Evolutionary conservation across 352 stramenopile genomes (phyloP), one percentile per base, ranked within the genome.

Genomic region (Saprolegnia diclina): DNA sequence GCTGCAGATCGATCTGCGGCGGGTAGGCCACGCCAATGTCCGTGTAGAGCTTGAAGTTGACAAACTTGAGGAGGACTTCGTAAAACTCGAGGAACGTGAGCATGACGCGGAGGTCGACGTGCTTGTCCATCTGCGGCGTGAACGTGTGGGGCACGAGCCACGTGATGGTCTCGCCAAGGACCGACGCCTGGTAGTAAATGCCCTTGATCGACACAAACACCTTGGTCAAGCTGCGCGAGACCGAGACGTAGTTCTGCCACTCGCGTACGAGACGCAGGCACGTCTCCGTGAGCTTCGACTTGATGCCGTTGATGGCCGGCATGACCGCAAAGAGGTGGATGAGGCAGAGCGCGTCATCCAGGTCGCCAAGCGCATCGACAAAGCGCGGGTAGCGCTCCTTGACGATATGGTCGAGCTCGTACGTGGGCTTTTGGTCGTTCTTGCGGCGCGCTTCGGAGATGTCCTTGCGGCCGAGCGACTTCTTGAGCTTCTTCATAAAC

Each of bases 41-140:
- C 71, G 87, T 90, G 80, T 99, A 99, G 6, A 99, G 81, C 77
- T 99, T 98, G 76, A 92, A 99, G 74, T 99, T 84, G 37, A 99
- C 96, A 79, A 99, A 99, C 77, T 97, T 95, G 64, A 99, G 81
- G 29, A 99, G 78, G 56, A 97, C 93, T 71, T 99, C 84, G 80
- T 99, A 99, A 73, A 99, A 99, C 85, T 99, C 97, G 45, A 99
- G 88, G 82, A 99, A 99, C 45, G 97, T 99, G 32, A 98, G 76
- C 97, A 99, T 99, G 22, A 99, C 97, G 57, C 90, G 87, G 74
- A 98, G 97, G 73, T 99, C 97, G 29, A 99, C 97, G 71, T 98
- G 97, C 65, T 97, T 89, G 63, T 98, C 96, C 64, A 98, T 83
- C 21, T 93, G 94, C 38, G 97, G 97, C 35, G 96, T 98, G 77